These are phyloP conservation scores for Cordyceps javanica DNA, from an alignment of 2,329 filamentous ascomycete genomes.

Conservation along the genomic window DNA sequence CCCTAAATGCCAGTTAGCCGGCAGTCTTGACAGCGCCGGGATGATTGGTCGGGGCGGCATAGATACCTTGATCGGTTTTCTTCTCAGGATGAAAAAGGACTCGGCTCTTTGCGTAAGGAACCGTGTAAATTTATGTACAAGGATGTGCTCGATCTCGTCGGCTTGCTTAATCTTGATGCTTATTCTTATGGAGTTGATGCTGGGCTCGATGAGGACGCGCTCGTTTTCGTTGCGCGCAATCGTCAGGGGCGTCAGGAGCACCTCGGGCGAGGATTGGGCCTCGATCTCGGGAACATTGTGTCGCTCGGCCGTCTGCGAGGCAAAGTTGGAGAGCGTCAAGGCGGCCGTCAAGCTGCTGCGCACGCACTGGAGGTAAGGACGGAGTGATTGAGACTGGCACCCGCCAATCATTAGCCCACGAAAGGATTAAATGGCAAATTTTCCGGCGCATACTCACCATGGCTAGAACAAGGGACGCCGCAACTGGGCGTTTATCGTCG, in stretches of 20 bases:
- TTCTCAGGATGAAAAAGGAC: slow-evolving; percentile 90
- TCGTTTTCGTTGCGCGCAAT: slow-evolving; percentile 96
- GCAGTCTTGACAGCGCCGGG: slow-evolving; percentile 12
- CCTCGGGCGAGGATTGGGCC: slow-evolving; percentile 85
- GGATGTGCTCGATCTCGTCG: slow-evolving; percentile 95
- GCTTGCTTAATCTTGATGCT: slow-evolving; percentile 99
- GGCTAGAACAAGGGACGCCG: not conserved
- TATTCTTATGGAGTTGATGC: slow-evolving; percentile 92
- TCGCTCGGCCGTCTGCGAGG: slow-evolving; percentile 90
- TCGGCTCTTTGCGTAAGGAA: slow-evolving; percentile 96
- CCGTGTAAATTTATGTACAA: slow-evolving; percentile 96
- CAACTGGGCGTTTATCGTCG: not conserved
- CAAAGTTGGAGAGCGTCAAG: slow-evolving; percentile 86
- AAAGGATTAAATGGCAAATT: not conserved
- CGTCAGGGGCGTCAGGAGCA: slow-evolving; percentile 83
- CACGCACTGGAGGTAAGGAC: slow-evolving; percentile 93
- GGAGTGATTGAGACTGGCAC: slow-evolving; percentile 82
- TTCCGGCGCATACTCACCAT: slow-evolving; percentile 1
- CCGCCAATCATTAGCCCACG: slow-evolving; percentile 4
- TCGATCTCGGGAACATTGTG: slow-evolving; percentile 99
- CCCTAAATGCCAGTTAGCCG: slow-evolving; percentile 49
- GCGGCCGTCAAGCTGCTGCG: slow-evolving; percentile 90
- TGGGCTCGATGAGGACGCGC: slow-evolving; percentile 90
- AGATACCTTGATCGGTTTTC: slow-evolving; percentile 87
- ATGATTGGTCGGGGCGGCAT: not conserved